phyloP scores from a whole-genome alignment of 2,329 filamentous ascomycete genomes.

The Aspergillus fructus region DNA sequence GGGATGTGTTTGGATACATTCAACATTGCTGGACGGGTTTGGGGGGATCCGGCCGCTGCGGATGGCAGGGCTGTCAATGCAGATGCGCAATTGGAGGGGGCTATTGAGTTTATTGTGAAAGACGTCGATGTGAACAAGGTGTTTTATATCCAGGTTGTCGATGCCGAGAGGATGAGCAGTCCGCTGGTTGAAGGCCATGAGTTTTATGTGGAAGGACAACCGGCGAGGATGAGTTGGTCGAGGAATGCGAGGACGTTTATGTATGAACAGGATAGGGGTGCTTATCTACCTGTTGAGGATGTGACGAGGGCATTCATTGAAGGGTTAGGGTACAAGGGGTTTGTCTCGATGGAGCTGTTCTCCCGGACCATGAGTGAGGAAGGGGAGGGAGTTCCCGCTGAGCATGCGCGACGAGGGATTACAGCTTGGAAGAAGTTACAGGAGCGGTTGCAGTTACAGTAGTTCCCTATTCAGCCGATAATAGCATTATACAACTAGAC shows the following conservation, averaged over 20 bases:
- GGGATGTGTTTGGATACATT: conserved; percentile 77
- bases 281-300: conserved; percentile 61
- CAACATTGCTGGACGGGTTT: conserved; percentile 71
- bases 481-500: too few species aligned
- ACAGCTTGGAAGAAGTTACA: too few species aligned
- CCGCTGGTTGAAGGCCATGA: conserved; percentile 61
- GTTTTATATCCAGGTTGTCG: conserved; percentile 75
- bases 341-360: too few species aligned
- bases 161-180: conserved; percentile 62
- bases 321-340: too few species aligned
- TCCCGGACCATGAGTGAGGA: too few species aligned
- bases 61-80: conserved; percentile 56
- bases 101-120: conserved; percentile 45
- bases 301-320: too few species aligned
- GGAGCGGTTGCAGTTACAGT: too few species aligned
- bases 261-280: conserved; percentile 60
- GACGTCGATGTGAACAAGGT: conserved; percentile 63
- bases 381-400: too few species aligned
- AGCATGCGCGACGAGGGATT: too few species aligned
- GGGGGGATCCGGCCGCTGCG: conserved; percentile 62
- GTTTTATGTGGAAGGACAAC: conserved; percentile 60
- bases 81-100: conserved; percentile 54
- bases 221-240: conserved; percentile 73
- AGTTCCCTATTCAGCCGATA: too few species aligned
- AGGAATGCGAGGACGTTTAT: conserved; percentile 71